A percentile compares a stretch with the other conserved stretches of the same genome.
Evolutionary conservation across 306 rosid genomes (phyloP).

Genomic region (Corylus avellana): DNA sequence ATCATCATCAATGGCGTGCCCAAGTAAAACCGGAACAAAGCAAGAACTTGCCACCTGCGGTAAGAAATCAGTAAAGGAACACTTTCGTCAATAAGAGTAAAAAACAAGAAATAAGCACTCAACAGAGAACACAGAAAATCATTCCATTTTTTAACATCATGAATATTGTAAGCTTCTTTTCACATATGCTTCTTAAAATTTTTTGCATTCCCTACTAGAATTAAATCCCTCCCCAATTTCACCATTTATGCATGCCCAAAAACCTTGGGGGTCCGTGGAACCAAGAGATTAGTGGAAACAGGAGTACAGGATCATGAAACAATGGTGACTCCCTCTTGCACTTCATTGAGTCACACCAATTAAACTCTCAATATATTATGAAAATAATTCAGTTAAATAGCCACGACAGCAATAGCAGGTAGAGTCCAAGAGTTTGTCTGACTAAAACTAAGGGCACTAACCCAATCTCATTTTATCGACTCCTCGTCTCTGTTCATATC

Average conservation of each 20-base stretch:
- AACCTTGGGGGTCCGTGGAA: not conserved
- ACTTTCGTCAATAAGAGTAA: constrained; percentile 15
- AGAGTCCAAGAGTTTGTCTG: constrained; percentile 1
- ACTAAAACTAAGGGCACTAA: not conserved
- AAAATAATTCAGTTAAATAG: not conserved
- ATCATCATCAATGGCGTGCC: constrained; percentile 95
- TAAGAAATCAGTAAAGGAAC: constrained; percentile 28
- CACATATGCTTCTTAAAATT: too few species aligned
- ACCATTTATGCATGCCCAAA: not conserved
- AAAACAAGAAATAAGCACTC: not conserved
- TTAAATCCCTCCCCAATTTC: not conserved
- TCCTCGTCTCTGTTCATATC: not conserved
- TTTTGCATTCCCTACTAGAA: not conserved
- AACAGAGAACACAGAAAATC: not conserved
- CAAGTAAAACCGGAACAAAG: constrained; percentile 78
- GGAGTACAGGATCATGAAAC: not conserved
- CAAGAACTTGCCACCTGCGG: constrained; percentile 84
- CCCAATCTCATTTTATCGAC: not conserved
- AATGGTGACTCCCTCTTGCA: not conserved
- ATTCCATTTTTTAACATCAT: not conserved
- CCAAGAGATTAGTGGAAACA: not conserved
- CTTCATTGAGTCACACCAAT: not conserved
- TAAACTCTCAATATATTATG: not conserved
- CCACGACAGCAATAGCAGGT: not conserved
- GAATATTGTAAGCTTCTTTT: not conserved